phyloP scores from a whole-genome alignment of 495 filamentous ascomycete species.

The Parmelia sp. region DNA sequence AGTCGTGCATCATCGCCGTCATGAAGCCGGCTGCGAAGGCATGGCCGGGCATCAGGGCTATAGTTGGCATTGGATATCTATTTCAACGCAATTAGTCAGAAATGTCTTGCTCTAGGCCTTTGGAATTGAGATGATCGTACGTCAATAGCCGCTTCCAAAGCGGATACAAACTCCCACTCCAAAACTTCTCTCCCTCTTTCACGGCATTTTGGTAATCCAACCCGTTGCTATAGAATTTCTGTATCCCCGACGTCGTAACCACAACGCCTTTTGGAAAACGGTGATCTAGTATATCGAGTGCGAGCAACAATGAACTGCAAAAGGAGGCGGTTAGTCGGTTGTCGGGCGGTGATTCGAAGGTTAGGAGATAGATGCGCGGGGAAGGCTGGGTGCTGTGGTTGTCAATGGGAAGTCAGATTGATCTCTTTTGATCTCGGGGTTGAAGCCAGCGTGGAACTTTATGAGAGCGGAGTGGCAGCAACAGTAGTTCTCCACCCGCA shows the following conservation, averaged over 20 bases:
- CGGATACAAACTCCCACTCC: slow-evolving; percentile 49
- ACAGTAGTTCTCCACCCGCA: neutral
- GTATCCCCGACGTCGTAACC: slow-evolving; percentile 64
- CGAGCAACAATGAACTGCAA: slow-evolving; percentile 56
- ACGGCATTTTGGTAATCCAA: slow-evolving; percentile 58
- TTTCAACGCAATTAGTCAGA: neutral
- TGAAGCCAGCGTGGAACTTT: neutral
- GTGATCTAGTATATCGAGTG: slow-evolving; percentile 67
- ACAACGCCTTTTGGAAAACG: slow-evolving; percentile 61
- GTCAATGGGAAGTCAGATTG: neutral
- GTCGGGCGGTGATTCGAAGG: slow-evolving; percentile 62
- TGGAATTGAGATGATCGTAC: slow-evolving; percentile 31
- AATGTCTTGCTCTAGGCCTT: neutral
- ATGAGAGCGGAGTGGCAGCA: neutral
- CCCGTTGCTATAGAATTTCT: slow-evolving; percentile 79
- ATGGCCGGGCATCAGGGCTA: slow-evolving; percentile 73
- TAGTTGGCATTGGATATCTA: slow-evolving; percentile 76
- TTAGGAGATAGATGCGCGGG: slow-evolving; percentile 61
- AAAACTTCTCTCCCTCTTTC: slow-evolving; percentile 43
- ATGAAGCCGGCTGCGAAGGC: slow-evolving; percentile 75
- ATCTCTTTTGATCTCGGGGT: neutral
- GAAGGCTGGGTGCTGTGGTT: slow-evolving; percentile 45
- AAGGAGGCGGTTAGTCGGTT: slow-evolving; percentile 67
- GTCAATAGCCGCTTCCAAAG: slow-evolving; percentile 57
- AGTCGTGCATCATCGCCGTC: slow-evolving; percentile 80